Conservation (phyloP, 345 rosid species). For the Cardamine resedifolia region DNA sequence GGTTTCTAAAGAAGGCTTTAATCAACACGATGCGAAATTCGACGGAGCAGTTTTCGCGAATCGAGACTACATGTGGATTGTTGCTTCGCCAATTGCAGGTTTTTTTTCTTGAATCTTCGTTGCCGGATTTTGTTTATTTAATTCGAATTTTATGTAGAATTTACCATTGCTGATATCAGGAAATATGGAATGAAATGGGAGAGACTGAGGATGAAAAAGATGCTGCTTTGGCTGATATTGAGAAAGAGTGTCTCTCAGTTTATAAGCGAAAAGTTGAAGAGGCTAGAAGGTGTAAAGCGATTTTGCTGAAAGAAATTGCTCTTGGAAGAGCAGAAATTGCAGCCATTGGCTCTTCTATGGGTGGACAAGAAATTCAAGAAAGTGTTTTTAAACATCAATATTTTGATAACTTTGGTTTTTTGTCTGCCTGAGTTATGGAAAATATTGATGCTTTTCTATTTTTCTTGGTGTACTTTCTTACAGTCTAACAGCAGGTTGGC, state of each 20-base stretch:
- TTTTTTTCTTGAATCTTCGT: neutral
- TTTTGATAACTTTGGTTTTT: neutral
- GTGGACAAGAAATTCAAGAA: conserved; percentile 46
- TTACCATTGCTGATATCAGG: conserved; percentile 34
- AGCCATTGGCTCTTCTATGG: conserved; percentile 48
- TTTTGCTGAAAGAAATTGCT: conserved; percentile 46
- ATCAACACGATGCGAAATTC: conserved; percentile 38
- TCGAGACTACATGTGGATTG: conserved; percentile 58
- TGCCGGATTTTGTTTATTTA: neutral
- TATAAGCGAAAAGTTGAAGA: conserved; percentile 51
- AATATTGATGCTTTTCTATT: neutral
- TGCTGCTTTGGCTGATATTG: conserved; percentile 51
- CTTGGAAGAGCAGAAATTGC: conserved; percentile 52
- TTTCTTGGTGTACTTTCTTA: conserved; percentile 5
- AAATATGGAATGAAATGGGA: conserved; percentile 67
- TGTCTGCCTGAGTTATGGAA: neutral
- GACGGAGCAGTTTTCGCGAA: conserved; percentile 34
- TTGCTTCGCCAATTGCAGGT: conserved; percentile 61
- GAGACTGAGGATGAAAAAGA: conserved; percentile 52
- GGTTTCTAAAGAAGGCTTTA: neutral
- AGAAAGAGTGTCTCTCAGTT: conserved; percentile 53
- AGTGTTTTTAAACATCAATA: conserved; percentile 13
- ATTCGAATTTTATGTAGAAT: neutral
- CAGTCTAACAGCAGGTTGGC: conserved; percentile 42
- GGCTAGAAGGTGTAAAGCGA: conserved; percentile 48